Conservation (phyloP, 1,139 yeast species). For the Diutina catenulata region DNA sequence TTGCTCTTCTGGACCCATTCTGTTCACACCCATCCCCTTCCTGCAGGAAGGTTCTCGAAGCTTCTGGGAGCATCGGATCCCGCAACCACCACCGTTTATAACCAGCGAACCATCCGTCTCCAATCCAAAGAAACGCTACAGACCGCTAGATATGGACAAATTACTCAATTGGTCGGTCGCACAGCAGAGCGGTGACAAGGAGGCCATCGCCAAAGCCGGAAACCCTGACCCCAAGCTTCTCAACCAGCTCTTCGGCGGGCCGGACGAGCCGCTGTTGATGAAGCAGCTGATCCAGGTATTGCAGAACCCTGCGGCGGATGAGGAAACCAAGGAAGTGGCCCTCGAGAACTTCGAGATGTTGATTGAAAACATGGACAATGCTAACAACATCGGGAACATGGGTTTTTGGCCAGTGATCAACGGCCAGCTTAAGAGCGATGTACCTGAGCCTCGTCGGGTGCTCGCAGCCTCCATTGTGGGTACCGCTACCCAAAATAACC, state of each 20-base stretch:
- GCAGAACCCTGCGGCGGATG: conserved; percentile 44
- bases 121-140: no score
- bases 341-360: conserved; percentile 90
- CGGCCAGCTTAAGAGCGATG: conserved; percentile 30
- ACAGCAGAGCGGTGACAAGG: conserved; percentile 58
- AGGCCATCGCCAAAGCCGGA: conserved; percentile 47
- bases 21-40: no score
- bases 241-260: conserved; percentile 69
- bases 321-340: conserved; percentile 61
- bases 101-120: no score
- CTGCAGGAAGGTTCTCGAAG: no score
- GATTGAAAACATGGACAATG: conserved; percentile 88
- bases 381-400: conserved; percentile 79
- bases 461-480: conserved; percentile 70
- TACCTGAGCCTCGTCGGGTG: conserved; percentile 33
- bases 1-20: no score
- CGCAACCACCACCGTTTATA: no score
- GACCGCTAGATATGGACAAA: no score
- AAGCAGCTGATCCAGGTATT: conserved; percentile 57
- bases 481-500: conserved; percentile 88
- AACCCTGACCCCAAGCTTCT: conserved; percentile 69
- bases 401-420: conserved; percentile 69
- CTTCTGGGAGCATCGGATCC: no score
- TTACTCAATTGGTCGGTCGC: conserved; percentile 87
- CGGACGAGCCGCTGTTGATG: conserved; percentile 84